These are phyloP conservation scores for Torulaspora globosa DNA, from an alignment of 1,139 yeast genomes.

Conservation along the genomic window DNA sequence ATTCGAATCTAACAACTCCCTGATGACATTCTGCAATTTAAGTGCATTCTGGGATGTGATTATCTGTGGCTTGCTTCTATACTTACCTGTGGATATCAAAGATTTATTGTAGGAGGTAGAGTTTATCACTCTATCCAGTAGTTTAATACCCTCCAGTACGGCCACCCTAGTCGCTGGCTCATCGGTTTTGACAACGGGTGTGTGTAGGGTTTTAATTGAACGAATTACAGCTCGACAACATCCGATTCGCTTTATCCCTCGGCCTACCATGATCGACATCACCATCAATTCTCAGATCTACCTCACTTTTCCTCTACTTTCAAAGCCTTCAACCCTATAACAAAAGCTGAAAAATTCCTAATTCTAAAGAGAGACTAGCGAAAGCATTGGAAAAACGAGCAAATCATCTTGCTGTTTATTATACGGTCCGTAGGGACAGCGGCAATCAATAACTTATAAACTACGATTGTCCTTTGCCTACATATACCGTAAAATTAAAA, in stretches of 20 bases:
- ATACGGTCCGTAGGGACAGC: background rate
- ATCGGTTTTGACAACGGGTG: slow-evolving; percentile 25
- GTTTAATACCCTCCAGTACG: slow-evolving; percentile 20
- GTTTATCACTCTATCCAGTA: slow-evolving; percentile 23
- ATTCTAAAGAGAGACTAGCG: background rate
- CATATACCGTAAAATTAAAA: background rate
- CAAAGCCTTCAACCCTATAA: background rate
- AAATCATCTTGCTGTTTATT: background rate
- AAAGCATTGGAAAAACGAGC: background rate
- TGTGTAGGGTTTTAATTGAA: slow-evolving; percentile 26
- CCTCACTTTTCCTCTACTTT: background rate
- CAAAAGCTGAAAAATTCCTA: background rate
- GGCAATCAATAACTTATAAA: background rate
- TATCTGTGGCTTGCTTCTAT: slow-evolving; percentile 25
- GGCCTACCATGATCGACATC: background rate
- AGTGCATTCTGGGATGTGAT: slow-evolving; percentile 24
- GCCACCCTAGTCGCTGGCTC: slow-evolving; percentile 15
- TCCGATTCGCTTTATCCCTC: background rate
- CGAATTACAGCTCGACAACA: background rate
- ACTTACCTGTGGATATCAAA: slow-evolving; percentile 27
- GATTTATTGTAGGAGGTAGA: slow-evolving; percentile 24
- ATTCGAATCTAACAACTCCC: slow-evolving; percentile 23
- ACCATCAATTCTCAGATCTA: background rate
- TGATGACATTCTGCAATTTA: slow-evolving; percentile 22
- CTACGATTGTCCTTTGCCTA: background rate